Evolutionary conservation across 768 basidiomycete genomes (phyloP).

Genomic region (Omphalotus guepiniiformis): DNA sequence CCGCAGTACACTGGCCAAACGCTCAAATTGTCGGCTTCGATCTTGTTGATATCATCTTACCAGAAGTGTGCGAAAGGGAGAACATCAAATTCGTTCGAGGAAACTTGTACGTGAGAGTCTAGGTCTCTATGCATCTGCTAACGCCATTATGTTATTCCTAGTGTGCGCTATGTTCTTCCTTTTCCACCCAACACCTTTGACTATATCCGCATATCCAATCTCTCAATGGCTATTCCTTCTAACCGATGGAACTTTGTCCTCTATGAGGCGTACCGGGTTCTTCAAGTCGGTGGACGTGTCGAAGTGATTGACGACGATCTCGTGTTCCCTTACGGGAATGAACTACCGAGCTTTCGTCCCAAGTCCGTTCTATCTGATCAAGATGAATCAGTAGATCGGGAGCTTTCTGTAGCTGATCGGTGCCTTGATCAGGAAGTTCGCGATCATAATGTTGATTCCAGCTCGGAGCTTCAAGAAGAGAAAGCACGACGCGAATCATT

Average conservation of each 20-base stretch:
- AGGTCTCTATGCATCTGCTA: neutral
- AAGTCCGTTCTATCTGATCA: constrained; percentile 1
- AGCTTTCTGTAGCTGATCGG: neutral
- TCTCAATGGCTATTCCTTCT: constrained; percentile 57
- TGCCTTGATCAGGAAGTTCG: too few species aligned
- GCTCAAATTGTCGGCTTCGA: constrained; percentile 65
- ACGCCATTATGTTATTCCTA: constrained; percentile 17
- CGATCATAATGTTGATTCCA: neutral
- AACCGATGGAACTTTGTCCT: constrained; percentile 58
- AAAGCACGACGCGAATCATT: constrained; percentile 8
- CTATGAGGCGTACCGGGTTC: constrained; percentile 56
- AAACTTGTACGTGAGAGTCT: constrained; percentile 55
- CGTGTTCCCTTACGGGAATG: constrained; percentile 52
- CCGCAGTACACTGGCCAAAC: constrained; percentile 57
- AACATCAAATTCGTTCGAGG: constrained; percentile 53
- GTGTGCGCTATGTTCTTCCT: constrained; percentile 53
- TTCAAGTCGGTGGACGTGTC: constrained; percentile 56
- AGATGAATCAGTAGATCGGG: neutral
- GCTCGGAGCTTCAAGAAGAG: too few species aligned
- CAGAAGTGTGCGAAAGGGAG: constrained; percentile 30
- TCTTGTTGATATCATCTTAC: constrained; percentile 44
- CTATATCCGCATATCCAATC: constrained; percentile 68
- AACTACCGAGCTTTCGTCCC: too few species aligned
- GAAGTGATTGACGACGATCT: constrained; percentile 76
- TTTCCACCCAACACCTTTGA: constrained; percentile 65